These are phyloP conservation scores for Starmera quercuum DNA, from an alignment of 805 yeast genomes.

Conservation along the genomic window DNA sequence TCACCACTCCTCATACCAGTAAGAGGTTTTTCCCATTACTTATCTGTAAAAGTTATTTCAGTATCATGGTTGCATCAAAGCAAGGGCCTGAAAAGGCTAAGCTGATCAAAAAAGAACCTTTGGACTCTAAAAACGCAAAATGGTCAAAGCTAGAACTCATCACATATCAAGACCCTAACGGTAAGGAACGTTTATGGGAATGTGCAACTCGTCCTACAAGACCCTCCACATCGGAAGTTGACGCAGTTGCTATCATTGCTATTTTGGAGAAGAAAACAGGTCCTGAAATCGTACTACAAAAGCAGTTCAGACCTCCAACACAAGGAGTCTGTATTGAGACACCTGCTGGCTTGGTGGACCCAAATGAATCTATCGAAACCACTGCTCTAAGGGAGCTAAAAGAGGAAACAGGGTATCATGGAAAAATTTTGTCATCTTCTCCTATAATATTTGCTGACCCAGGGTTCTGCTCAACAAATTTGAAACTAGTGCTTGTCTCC, in stretches of 20 bases:
- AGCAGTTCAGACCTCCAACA: slow-evolving; percentile 91
- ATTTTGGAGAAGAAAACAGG: slow-evolving; percentile 45
- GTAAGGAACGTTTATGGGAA: slow-evolving; percentile 77
- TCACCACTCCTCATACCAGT: too few relatives aligned
- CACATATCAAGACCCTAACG: slow-evolving; percentile 66
- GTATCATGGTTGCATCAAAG: slow-evolving; percentile 14
- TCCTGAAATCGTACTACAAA: slow-evolving; percentile 55
- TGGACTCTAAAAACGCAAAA: slow-evolving; percentile 40
- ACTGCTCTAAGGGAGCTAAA: slow-evolving; percentile 84
- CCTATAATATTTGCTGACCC: slow-evolving; percentile 67
- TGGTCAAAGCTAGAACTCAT: slow-evolving; percentile 66
- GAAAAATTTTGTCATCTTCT: slow-evolving; percentile 41
- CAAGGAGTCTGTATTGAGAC: slow-evolving; percentile 83
- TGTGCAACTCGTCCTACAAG: slow-evolving; percentile 50
- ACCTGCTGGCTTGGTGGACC: slow-evolving; percentile 94
- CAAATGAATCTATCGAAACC: slow-evolving; percentile 63
- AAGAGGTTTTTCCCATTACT: too few relatives aligned
- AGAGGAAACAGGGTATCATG: slow-evolving; percentile 92
- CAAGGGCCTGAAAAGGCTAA: slow-evolving; percentile 30
- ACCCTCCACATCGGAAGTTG: slow-evolving; percentile 39
- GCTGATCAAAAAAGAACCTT: slow-evolving; percentile 20
- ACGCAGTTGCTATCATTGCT: slow-evolving; percentile 89
- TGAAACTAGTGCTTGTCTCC: slow-evolving; percentile 69
- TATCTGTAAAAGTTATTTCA: too few relatives aligned
- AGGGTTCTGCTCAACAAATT: slow-evolving; percentile 84